Evolutionary conservation across 78 protist species (phyloP).

Genomic region (Monosiga brevicollis): DNA sequence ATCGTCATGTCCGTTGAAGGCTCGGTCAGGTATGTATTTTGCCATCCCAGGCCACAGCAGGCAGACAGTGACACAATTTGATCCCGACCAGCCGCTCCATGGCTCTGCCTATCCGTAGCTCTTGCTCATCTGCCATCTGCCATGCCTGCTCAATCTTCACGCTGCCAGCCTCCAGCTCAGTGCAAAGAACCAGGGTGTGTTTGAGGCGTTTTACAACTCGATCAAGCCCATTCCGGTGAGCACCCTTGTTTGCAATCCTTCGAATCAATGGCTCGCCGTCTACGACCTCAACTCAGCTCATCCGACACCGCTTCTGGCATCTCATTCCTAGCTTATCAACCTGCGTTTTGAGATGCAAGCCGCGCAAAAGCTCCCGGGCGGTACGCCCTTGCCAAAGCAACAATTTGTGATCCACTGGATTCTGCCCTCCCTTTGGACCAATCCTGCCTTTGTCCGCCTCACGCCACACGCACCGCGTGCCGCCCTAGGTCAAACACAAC

Average conservation of each 20-base stretch:
- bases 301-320: too few species aligned
- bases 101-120: background rate
- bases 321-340: too few species aligned
- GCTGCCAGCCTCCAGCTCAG: slow-evolving; percentile 32
- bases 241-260: background rate
- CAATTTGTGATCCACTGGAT: too few species aligned
- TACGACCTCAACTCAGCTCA: too few species aligned
- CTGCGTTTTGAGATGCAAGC: too few species aligned
- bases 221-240: slow-evolving; percentile 59
- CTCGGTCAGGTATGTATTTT: background rate
- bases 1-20: background rate
- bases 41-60: background rate
- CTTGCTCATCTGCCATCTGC: background rate
- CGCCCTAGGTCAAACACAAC: slow-evolving; percentile 68
- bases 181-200: slow-evolving; percentile 56
- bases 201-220: slow-evolving; percentile 69
- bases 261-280: too few species aligned
- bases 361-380: too few species aligned
- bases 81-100: background rate
- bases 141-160: background rate
- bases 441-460: too few species aligned
- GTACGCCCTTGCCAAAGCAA: too few species aligned
- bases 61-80: background rate
- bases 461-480: too few species aligned
- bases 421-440: too few species aligned